Percentiles rank a stretch among this genome's conserved stretches.
These are phyloP conservation scores for Psophocarpus tetragonolobus DNA, from an alignment of 306 rosid genomes.

Conservation along the genomic window DNA sequence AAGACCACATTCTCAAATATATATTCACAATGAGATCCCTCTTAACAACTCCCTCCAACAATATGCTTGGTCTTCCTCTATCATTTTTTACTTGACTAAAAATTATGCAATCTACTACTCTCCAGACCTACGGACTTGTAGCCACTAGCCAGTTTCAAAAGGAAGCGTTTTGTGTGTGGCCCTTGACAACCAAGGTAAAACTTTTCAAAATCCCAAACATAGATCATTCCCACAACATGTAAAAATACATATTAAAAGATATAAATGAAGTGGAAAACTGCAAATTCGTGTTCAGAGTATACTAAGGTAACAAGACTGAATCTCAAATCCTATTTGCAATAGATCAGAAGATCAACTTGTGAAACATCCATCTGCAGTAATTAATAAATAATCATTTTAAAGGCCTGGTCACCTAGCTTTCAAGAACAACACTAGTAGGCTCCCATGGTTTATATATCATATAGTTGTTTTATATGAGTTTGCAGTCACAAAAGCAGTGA, in stretches of 20 bases:
- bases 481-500: neutral
- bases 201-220: neutral
- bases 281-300: slow-evolving; percentile 18
- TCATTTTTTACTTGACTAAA: neutral
- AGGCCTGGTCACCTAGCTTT: slow-evolving; percentile 4
- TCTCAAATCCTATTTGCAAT: slow-evolving; percentile 9
- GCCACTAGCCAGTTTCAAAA: neutral
- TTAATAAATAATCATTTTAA: slow-evolving; percentile 13
- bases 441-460: slow-evolving; percentile 13
- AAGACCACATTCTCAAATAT: neutral
- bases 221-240: neutral
- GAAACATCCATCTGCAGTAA: slow-evolving; percentile 1
- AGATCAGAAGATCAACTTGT: neutral
- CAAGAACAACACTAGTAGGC: neutral
- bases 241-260: neutral
- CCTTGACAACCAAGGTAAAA: neutral
- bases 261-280: neutral
- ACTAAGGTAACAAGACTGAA: neutral
- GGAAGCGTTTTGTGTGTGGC: neutral
- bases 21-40: neutral
- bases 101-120: neutral
- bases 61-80: neutral
- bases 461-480: neutral
- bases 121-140: neutral
- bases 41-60: neutral